Base-by-base conservation (phyloP, 2,329 filamentous ascomycete species). In the Torrubiella hemipterigena region DNA sequence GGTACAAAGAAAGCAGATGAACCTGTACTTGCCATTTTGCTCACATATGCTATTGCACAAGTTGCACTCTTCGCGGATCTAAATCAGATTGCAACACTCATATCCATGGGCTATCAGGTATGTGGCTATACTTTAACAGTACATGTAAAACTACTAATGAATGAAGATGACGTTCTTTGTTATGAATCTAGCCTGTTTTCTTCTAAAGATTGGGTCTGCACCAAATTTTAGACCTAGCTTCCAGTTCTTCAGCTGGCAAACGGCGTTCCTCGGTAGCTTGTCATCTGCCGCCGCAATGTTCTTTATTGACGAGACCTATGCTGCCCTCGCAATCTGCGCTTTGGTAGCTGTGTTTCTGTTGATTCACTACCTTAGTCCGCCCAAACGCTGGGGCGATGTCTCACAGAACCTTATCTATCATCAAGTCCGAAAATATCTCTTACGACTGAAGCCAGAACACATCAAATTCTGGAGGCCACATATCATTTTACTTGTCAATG, bases 381-480 rank as follows among this genome's bases (percentile, higher is more conserved):
- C 85, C 0, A 93, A 93, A 48, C 73, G 80, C 21, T 93, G 85
- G 85, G 85, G 85, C 2, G 85, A 93, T 51, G 84, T 93, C 13
- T 87, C 81, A 7, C 85, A 93, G 45, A 87, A 83, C 45, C 59
- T 93, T 38, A 93, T 93, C 31, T 93, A 93, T 47, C 41, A 73
- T 38, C 85, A 93, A 58, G 84, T 93, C 11, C 72, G 85, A 37
- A 93, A 93, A 46, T 93, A 93, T 47, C 58, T 93, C 18, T 61
- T 93, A 18, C 74, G 84, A n/a, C 61, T 93, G 18, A 77, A 75
- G 30, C 83, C 84, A 21, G 85, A 93, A 45, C 85, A 93, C 49
- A 86, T 93, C 53, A 93, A 93, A 47, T 93, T 93, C 50, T 93
- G 86, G 85, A 69, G 85, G 31, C 85, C 85, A 1, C 85, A 93